Conservation (phyloP, 495 filamentous ascomycete genomes). For the Paragyromitra xinjiangensis region DNA sequence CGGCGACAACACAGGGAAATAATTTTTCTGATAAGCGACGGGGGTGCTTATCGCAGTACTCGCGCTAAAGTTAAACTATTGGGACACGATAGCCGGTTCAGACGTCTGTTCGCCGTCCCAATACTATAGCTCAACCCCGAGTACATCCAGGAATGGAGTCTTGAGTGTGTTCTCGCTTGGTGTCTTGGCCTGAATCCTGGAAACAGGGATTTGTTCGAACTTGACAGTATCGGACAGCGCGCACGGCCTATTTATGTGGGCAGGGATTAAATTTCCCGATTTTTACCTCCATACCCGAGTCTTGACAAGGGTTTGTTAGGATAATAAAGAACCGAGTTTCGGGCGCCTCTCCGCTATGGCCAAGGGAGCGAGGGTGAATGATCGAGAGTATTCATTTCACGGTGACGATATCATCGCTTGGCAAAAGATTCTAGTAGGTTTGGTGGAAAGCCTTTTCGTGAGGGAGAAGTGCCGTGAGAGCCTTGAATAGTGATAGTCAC, state of each 20-base stretch:
- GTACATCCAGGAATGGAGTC: background rate
- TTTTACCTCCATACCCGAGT: conserved; percentile 7
- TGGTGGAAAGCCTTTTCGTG: background rate
- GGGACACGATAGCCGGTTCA: too few relatives aligned
- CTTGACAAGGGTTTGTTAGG: background rate
- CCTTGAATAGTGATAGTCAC: background rate
- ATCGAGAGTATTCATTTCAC: background rate
- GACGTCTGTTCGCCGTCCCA: too few relatives aligned
- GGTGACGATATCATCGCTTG: background rate
- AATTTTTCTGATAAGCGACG: conserved; percentile 15
- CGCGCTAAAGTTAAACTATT: background rate
- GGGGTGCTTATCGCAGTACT: conserved; percentile 25
- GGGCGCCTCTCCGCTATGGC: background rate
- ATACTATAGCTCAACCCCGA: too few relatives aligned
- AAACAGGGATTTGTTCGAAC: conserved; percentile 16
- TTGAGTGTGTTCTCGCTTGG: background rate
- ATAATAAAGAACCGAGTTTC: background rate
- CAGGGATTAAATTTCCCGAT: conserved; percentile 1
- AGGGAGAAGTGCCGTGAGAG: background rate
- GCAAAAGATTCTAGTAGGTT: background rate
- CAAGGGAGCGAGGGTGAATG: background rate
- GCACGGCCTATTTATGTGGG: conserved; percentile 11
- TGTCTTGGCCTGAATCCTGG: conserved; percentile 8
- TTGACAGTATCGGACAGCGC: background rate
- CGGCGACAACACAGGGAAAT: background rate